A percentile compares a stretch with the other conserved stretches of the same genome.
phyloP scores from a whole-genome alignment of 441 rosid genomes.

The Populus hybrid region DNA sequence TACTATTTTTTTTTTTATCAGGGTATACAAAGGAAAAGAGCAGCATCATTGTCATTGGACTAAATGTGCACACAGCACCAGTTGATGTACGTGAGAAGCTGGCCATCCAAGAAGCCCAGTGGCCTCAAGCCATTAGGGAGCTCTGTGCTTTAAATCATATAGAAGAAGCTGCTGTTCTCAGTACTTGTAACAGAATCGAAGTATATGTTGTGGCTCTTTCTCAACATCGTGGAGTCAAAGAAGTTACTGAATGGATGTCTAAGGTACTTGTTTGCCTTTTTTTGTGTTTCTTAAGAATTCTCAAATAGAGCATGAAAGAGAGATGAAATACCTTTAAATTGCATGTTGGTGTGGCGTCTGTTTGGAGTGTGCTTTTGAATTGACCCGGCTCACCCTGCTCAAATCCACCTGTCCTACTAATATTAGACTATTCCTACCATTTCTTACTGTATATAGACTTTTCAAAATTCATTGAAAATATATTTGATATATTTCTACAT shows the following conservation, averaged over 20 bases:
- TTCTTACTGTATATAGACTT: neutral
- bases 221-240: conserved; percentile 81
- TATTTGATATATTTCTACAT: neutral
- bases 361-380: neutral
- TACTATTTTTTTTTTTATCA: neutral
- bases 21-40: conserved; percentile 82
- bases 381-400: neutral
- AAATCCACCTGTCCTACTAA: neutral
- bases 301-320: neutral
- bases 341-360: neutral
- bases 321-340: neutral
- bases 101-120: conserved; percentile 84
- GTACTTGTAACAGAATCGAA: conserved; percentile 89
- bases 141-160: conserved; percentile 54
- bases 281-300: neutral
- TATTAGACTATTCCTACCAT: neutral
- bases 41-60: conserved; percentile 77
- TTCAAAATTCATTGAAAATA: neutral
- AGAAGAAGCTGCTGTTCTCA: conserved; percentile 87
- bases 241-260: conserved; percentile 92
- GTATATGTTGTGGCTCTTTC: conserved; percentile 79
- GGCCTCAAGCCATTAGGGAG: conserved; percentile 70
- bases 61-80: conserved; percentile 71
- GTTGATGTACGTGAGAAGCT: conserved; percentile 88
- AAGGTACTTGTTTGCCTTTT: conserved; percentile 44